Evolutionary conservation across 2,329 filamentous ascomycete genomes (phyloP).

Genomic region (Phialophora expanda): DNA sequence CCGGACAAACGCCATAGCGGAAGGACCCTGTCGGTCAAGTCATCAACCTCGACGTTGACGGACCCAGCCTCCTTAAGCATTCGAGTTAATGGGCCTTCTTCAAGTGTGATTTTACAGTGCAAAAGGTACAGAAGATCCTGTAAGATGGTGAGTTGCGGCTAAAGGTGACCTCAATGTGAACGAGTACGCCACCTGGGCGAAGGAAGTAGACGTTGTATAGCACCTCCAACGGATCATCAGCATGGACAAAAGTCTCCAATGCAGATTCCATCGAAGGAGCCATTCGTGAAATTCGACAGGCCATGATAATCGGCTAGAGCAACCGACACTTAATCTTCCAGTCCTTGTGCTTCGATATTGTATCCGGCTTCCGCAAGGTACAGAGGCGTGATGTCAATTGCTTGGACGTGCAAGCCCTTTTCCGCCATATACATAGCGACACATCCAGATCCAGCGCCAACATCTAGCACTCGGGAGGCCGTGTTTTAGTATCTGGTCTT

Average conservation of each 20-base stretch:
- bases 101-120: conserved; percentile 21
- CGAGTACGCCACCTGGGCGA: conserved; percentile 55
- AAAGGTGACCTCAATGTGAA: conserved; percentile 58
- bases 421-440: no score
- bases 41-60: conserved; percentile 13
- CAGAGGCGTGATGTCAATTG: no score
- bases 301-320: conserved; percentile 59
- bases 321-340: no score
- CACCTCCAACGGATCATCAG: conserved; percentile 54
- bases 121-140: conserved; percentile 23
- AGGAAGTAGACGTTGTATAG: conserved; percentile 56
- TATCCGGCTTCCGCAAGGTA: no score
- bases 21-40: conserved; percentile 16
- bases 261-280: conserved; percentile 58
- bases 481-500: no score
- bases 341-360: no score
- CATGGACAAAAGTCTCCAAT: conserved; percentile 64
- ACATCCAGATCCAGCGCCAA: conserved; percentile 51
- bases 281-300: conserved; percentile 48
- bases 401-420: no score
- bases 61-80: conserved; percentile 18
- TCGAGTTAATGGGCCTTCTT: neutral
- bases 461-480: conserved; percentile 59
- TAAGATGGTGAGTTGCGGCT: conserved; percentile 41
- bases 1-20: conserved; percentile 19